These are phyloP conservation scores for Helotiales sp. DNA, from an alignment of 2,329 filamentous ascomycete genomes.

Conservation along the genomic window DNA sequence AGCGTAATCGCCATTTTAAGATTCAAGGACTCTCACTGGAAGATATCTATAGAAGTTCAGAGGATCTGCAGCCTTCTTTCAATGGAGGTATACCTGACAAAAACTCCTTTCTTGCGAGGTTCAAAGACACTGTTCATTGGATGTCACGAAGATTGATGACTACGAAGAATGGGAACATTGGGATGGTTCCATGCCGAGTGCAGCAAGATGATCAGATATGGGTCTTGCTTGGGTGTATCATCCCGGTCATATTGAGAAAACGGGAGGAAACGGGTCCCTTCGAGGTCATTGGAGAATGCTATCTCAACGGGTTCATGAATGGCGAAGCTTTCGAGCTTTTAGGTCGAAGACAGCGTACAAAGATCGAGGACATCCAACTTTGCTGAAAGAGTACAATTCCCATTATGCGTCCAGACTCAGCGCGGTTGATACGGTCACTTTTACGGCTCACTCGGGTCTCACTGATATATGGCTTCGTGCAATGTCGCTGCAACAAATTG, in stretches of 20 bases:
- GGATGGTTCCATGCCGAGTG: conserved; percentile 14
- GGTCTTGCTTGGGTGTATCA: conserved; percentile 21
- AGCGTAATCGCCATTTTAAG: neutral
- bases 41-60: neutral
- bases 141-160: conserved; percentile 12
- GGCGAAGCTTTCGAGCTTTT: conserved; percentile 11
- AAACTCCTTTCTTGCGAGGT: conserved; percentile 6
- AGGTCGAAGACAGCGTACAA: neutral
- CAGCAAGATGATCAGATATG: conserved; percentile 19
- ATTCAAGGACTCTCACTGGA: conserved; percentile 5
- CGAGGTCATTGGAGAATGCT: conserved; percentile 22
- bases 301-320: conserved; percentile 23
- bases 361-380: neutral
- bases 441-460: too few relatives aligned
- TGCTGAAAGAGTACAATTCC: neutral
- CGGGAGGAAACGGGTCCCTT: neutral
- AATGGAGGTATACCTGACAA: neutral
- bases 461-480: too few relatives aligned
- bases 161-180: conserved; percentile 6
- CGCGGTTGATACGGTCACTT: too few relatives aligned
- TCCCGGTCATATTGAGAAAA: conserved; percentile 20
- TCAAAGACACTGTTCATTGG: conserved; percentile 4
- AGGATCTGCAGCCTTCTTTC: neutral
- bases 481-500: too few relatives aligned
- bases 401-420: too few relatives aligned